Evolutionary conservation across 2,329 filamentous ascomycete species (phyloP), one percentile per base, ranked within the genome.

Genomic region (Diaporthe eres): DNA sequence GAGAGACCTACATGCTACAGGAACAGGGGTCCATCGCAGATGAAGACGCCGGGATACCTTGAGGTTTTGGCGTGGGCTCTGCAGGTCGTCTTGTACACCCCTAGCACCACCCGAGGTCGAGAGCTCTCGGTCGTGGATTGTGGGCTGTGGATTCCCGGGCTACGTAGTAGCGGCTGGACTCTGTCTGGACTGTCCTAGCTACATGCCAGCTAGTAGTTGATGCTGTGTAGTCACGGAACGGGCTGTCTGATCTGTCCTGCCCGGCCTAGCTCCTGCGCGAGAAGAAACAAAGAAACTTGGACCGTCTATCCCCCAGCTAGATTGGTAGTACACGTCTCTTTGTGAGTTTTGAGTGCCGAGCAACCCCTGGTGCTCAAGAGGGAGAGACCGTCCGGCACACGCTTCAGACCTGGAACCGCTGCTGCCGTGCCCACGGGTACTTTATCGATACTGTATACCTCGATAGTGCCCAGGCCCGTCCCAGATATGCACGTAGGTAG

Each of bases 1-100:
- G 63, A 68, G 28, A 68, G 63, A 51, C 28, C 25, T 70, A 57
- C 25, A 71, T 58, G 49, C 25, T 57, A 71, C 55, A 22, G 68
- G 67, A 72, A 72, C 71, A 72, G 42, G 55, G 70, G 70, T 61
- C 67, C 57, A 39, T 37, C 42, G 17, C 67, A 57, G 73, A 68
- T 49, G 53, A 42, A 19, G 53, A 61, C 71, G 65, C 73, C 65
- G 44, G 73, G 73, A 60, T 61, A 71, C 73, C 73, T 71, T 71
- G 73, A 39, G 31, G 28, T 60, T 60, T 28, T 74, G 63, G 72
- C 31, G 72, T 37, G 51, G 19, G 47, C 57, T 57, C 72, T 71
- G 72, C 61, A 53, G 72, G n/a, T 51, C 31, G 17, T 15, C 42
- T 53, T 71, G 63, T 74, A 74, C 55, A 31, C 42, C 65, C 19